Percentiles rank a stretch among this genome's conserved stretches.
phyloP scores from a whole-genome alignment of 2,329 filamentous ascomycete species.

The Trichophyton schoenleinii region DNA sequence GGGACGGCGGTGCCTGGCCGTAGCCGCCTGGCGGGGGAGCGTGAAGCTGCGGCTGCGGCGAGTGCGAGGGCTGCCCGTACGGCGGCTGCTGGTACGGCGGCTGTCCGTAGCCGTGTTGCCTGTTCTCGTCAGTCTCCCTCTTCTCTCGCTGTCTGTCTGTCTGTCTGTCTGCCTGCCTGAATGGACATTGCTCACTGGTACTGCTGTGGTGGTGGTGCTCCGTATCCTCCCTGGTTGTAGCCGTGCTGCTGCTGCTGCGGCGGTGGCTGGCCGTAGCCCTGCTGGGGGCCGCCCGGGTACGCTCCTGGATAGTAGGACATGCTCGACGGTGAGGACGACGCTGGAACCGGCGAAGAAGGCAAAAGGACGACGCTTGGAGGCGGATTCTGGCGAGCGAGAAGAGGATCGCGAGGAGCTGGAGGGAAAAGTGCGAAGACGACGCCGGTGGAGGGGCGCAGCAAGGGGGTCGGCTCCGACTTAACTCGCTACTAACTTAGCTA shows the following conservation, averaged over 20 bases:
- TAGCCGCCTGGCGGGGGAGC: conserved; percentile 15
- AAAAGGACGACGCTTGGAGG: not conserved
- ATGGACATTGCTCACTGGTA: conserved; percentile 25
- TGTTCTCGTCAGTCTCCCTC: not conserved
- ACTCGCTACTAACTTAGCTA: too few species aligned
- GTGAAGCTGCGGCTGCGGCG: conserved; percentile 24
- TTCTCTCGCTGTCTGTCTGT: not conserved
- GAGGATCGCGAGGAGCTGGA: too few species aligned
- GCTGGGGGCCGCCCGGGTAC: conserved; percentile 39
- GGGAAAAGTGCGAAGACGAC: too few species aligned
- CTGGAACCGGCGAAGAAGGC: not conserved
- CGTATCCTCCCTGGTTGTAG: conserved; percentile 34
- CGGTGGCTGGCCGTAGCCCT: conserved; percentile 29
- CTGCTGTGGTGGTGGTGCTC: conserved; percentile 24
- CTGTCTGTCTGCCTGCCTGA: not conserved
- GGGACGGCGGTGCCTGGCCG: conserved; percentile 19
- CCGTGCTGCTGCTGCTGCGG: conserved; percentile 18
- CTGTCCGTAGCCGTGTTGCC: conserved; percentile 10
- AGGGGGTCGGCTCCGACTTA: too few species aligned
- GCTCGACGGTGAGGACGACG: conserved; percentile 6
- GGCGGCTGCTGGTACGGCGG: conserved; percentile 23
- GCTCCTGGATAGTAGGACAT: conserved; percentile 54
- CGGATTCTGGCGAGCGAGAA: not conserved
- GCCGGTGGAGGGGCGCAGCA: too few species aligned
- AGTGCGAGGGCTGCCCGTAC: conserved; percentile 34